phyloP scores from a whole-genome alignment of 345 rosid genomes.

The Arabidopsis suecica region DNA sequence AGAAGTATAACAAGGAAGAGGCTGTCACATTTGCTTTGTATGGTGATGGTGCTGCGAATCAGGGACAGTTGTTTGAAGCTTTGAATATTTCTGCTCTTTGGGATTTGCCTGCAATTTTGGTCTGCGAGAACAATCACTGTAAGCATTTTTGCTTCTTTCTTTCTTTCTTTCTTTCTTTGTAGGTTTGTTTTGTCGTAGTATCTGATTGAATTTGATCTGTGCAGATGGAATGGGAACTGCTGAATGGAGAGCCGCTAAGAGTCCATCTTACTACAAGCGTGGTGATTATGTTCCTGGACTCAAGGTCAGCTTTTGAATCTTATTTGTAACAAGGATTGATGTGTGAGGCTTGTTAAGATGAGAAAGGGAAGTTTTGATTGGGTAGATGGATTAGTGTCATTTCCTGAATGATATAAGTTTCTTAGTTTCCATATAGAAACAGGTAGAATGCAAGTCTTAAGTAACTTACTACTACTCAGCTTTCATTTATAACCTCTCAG shows the following conservation, averaged over 20 bases:
- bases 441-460: not conserved
- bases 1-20: constrained; percentile 87
- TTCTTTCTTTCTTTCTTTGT: not conserved
- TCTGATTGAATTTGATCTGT: constrained; percentile 17
- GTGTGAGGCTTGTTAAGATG: not conserved
- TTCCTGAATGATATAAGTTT: constrained; percentile 1
- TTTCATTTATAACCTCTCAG: not conserved
- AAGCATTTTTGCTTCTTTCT: constrained; percentile 19
- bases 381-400: constrained; percentile 1
- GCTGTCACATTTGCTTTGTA: constrained; percentile 81
- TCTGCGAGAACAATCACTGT: constrained; percentile 99
- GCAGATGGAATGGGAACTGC: constrained; percentile 99
- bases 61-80: constrained; percentile 96
- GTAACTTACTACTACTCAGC: not conserved
- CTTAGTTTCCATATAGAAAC: constrained; percentile 6
- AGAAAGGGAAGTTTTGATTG: not conserved
- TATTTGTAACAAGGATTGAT: not conserved
- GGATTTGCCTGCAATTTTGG: constrained; percentile 92
- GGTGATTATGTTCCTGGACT: constrained; percentile 98
- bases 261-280: constrained; percentile 88
- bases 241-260: constrained; percentile 98
- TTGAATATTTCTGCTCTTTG: constrained; percentile 91
- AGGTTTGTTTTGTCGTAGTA: not conserved
- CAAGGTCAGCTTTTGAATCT: constrained; percentile 63
- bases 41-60: constrained; percentile 99